Percentiles rank a stretch among this genome's conserved stretches.
Evolutionary conservation across 306 rosid species (phyloP).

Genomic region (Corylus americana): DNA sequence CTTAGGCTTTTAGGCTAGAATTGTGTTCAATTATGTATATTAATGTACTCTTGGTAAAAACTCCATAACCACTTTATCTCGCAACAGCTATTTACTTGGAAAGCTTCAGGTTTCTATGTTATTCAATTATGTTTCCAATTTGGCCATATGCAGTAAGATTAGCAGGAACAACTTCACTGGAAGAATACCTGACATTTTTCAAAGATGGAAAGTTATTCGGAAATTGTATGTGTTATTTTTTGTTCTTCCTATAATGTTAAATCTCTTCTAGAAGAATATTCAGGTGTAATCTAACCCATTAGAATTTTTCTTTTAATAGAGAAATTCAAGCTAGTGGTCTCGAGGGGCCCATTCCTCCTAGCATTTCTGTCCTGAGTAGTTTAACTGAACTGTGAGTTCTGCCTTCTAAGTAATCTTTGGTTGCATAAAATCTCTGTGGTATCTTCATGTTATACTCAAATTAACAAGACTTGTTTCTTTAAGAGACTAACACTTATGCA

Average conservation of each 20-base stretch:
- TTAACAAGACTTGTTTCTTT: not conserved
- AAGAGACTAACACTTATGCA: not conserved
- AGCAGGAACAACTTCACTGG: slow-evolving; percentile 44
- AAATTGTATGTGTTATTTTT: not conserved
- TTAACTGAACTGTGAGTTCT: slow-evolving; percentile 31
- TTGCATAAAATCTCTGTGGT: not conserved
- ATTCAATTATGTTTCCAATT: not conserved
- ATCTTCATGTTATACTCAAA: not conserved
- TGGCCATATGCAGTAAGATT: slow-evolving; percentile 20
- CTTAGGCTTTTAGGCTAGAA: no score
- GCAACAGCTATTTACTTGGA: not conserved
- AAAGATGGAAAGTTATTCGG: slow-evolving; percentile 14
- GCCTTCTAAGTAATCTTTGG: not conserved
- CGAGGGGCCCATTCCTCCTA: slow-evolving; percentile 32
- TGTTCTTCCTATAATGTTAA: not conserved
- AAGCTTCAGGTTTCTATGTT: not conserved
- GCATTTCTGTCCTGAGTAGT: slow-evolving; percentile 22
- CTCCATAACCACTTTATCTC: no score
- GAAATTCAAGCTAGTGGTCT: slow-evolving; percentile 40
- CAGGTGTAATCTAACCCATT: not conserved
- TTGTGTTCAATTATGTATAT: no score
- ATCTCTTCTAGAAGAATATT: not conserved
- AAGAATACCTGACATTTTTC: slow-evolving; percentile 31
- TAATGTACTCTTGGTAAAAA: no score
- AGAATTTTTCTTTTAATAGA: slow-evolving; percentile 8